phyloP scores from a whole-genome alignment of 2,329 filamentous ascomycete species.

The Metarhizium rileyi region DNA sequence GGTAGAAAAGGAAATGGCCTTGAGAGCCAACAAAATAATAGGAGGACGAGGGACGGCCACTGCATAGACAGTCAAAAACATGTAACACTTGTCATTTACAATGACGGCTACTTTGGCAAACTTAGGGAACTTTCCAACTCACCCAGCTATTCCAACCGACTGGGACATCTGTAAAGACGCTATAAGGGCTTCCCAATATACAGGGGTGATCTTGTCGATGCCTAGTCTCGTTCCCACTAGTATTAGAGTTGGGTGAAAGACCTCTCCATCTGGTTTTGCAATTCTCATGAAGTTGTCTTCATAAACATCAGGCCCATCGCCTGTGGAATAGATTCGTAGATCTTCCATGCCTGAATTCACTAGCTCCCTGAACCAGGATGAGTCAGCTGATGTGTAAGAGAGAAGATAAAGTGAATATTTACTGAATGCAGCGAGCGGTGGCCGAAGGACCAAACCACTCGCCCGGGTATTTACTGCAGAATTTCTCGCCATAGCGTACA shows the following conservation, averaged over 20 bases:
- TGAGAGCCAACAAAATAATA: slow-evolving; percentile 52
- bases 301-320: slow-evolving; percentile 85
- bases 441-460: slow-evolving; percentile 99
- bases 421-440: slow-evolving; percentile 90
- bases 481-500: slow-evolving; percentile 73
- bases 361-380: slow-evolving; percentile 50
- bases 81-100: neutral
- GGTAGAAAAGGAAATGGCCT: slow-evolving; percentile 78
- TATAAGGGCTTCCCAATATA: slow-evolving; percentile 92
- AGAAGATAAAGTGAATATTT: slow-evolving; percentile 23
- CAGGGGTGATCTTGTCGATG: slow-evolving; percentile 86
- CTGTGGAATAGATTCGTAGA: slow-evolving; percentile 78
- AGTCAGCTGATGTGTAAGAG: neutral
- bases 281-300: slow-evolving; percentile 77
- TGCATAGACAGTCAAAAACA: slow-evolving; percentile 24
- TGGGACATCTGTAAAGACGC: slow-evolving; percentile 77
- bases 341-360: slow-evolving; percentile 54
- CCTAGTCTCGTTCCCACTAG: slow-evolving; percentile 82
- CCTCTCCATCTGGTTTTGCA: slow-evolving; percentile 55
- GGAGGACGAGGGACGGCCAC: slow-evolving; percentile 84
- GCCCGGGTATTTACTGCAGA: slow-evolving; percentile 88
- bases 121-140: slow-evolving; percentile 21
- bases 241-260: slow-evolving; percentile 76
- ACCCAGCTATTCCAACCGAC: slow-evolving; percentile 95
- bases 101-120: neutral